Base-by-base conservation (phyloP, 208 protist genomes). In the Leishmania turanica region DNA sequence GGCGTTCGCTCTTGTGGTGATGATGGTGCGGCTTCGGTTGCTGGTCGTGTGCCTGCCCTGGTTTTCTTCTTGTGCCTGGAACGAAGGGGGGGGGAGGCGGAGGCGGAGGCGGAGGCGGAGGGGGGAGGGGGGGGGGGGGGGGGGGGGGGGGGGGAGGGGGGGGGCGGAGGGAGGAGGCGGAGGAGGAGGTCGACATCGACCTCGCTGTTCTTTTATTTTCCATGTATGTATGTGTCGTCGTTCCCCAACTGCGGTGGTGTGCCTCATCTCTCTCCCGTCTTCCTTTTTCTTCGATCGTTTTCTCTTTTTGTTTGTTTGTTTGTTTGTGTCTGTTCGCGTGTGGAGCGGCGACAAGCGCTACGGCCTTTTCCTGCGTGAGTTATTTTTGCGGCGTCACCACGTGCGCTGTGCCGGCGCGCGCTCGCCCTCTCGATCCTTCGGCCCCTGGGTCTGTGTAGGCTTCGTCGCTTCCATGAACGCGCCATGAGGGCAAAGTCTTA, bases 371-470 rank as follows among this genome's bases (percentile, higher is more conserved):
- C 6, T 68, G 15, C 62, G 62, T 68, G 13, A 21, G 19, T 21
- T 24, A 40, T 68, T 40, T 40, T 34, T 21, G 6, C 3, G 13
- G 66, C 40, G 9, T 71, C 37, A n/a, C 66, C 66, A 71, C 58
- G 7, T 31, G 17, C 56, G 56, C 21, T 62, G 56, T n/a, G 17
- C 56, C 31, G n/a, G 56, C 24, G 31, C 40, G 21, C 42, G 66
- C 19, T 69, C 42, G 45, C 47, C 11, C 75, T 71, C n/a, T 70
- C 24, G 21, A 13, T 75, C 17, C 37, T 56, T 47, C 17, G 77
- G 49, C 54, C n/a, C 34, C 21, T 83, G 40, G 34, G 77, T n/a
- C 37, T 77, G n/a, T 82, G 78, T 51, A 17, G 77, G 40, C 9
- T 11, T 5, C 45, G 1, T 40, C 47, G 45, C 76, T 82, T 79